Evolutionary conservation across 345 rosid species (phyloP).

Genomic region (Gossypium bickii): DNA sequence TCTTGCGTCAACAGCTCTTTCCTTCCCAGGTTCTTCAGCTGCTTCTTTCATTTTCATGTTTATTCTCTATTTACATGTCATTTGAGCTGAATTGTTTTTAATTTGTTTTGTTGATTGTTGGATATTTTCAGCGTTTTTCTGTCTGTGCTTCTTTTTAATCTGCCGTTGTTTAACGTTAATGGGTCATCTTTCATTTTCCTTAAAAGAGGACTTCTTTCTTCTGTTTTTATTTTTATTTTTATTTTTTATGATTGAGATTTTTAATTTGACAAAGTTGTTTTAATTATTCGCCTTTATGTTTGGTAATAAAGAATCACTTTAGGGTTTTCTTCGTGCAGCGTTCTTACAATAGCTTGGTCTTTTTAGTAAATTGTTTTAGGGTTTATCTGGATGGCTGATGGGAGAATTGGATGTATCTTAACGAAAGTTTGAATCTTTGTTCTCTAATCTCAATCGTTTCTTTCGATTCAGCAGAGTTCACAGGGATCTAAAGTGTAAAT

Average conservation of each 20-base stretch:
- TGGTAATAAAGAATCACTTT: constrained; percentile 14
- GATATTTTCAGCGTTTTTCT: constrained; percentile 5
- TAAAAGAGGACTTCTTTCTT: neutral
- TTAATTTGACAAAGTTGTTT: constrained; percentile 31
- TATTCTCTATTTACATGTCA: neutral
- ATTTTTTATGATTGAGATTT: constrained; percentile 22
- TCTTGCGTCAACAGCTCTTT: constrained; percentile 26
- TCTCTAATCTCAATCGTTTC: constrained; percentile 11
- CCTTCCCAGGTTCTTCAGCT: constrained; percentile 42
- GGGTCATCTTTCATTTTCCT: constrained; percentile 32
- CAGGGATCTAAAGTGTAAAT: neutral
- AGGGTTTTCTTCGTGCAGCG: constrained; percentile 24
- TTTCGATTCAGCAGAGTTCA: neutral
- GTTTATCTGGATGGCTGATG: neutral
- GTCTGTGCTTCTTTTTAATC: constrained; percentile 17
- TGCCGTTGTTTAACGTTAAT: constrained; percentile 14
- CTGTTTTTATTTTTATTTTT: neutral
- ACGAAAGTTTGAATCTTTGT: constrained; percentile 18
- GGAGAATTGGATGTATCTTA: constrained; percentile 11
- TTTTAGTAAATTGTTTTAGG: neutral
- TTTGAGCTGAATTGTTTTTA: neutral
- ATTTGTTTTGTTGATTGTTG: neutral
- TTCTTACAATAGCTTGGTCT: constrained; percentile 9
- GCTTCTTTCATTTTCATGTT: constrained; percentile 3
- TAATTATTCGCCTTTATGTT: constrained; percentile 12